A percentile compares a stretch with the other conserved stretches of the same genome.
These are phyloP conservation scores for Agrostemma githago DNA, from an alignment of 148 eudicot species.

Conservation along the genomic window DNA sequence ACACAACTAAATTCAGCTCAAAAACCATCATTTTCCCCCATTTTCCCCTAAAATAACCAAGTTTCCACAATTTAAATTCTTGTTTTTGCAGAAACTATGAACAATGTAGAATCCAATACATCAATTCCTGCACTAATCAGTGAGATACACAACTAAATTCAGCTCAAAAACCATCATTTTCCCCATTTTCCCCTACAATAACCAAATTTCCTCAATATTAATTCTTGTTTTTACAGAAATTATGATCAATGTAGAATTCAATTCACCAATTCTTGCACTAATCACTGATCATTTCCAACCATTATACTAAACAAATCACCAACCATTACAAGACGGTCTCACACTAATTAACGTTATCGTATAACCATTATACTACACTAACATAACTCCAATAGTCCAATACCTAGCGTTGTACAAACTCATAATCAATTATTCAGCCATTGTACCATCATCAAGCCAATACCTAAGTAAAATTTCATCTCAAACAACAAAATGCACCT, in stretches of 20 bases:
- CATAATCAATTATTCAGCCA: no score
- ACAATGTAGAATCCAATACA: neutral
- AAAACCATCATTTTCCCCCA: neutral
- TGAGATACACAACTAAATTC: neutral
- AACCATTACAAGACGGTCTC: neutral
- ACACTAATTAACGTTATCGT: no score
- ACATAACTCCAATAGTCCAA: no score
- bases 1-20: no score
- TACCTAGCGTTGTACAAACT: no score
- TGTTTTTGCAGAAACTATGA: neutral
- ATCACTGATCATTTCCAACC: neutral
- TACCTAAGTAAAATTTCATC: no score
- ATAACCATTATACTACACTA: neutral
- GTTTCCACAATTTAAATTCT: neutral
- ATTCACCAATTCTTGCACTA: neutral
- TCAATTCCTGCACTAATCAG: neutral
- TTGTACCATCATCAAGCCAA: no score
- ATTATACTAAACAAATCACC: neutral
- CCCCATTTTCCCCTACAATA: neutral
- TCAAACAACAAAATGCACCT: no score
- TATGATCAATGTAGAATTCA: neutral
- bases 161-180: neutral
- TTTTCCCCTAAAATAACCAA: neutral
- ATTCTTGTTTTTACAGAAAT: neutral
- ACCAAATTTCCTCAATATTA: neutral